phyloP scores from a whole-genome alignment of 2,329 filamentous ascomycete species.

The Thermoascus crustaceus region DNA sequence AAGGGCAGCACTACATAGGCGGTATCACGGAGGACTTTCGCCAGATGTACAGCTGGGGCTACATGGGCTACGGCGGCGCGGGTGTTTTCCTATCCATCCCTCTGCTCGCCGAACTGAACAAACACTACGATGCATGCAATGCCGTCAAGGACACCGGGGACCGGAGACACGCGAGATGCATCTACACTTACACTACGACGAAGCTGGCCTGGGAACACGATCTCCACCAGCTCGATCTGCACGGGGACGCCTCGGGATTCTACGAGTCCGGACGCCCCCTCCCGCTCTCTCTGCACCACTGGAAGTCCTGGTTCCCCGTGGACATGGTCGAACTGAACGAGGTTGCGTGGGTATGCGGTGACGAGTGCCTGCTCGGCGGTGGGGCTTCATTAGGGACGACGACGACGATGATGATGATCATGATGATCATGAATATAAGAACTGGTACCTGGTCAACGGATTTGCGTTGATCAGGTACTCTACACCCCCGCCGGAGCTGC shows the following conservation, averaged over 20 bases:
- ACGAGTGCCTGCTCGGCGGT: conserved; percentile 51
- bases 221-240: conserved; percentile 51
- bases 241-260: conserved; percentile 49
- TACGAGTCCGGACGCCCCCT: conserved; percentile 48
- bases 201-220: conserved; percentile 49
- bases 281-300: conserved; percentile 54
- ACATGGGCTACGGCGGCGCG: conserved; percentile 55
- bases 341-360: conserved; percentile 47
- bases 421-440: too few relatives aligned
- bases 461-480: too few relatives aligned
- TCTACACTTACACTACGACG: conserved; percentile 47
- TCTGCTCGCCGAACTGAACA: conserved; percentile 43
- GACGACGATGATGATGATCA: too few relatives aligned
- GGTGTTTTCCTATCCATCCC: conserved; percentile 52
- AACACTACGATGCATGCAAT: conserved; percentile 44
- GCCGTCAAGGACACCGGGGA: conserved; percentile 43
- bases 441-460: too few relatives aligned
- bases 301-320: conserved; percentile 52
- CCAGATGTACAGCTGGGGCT: conserved; percentile 46
- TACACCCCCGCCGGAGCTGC: too few relatives aligned
- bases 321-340: conserved; percentile 45
- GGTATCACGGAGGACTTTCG: conserved; percentile 50
- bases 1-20: conserved; percentile 46
- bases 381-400: too few relatives aligned
- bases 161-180: conserved; percentile 49